These are phyloP conservation scores for Candida nonsorbophila DNA, from an alignment of 805 yeast genomes.

Conservation along the genomic window DNA sequence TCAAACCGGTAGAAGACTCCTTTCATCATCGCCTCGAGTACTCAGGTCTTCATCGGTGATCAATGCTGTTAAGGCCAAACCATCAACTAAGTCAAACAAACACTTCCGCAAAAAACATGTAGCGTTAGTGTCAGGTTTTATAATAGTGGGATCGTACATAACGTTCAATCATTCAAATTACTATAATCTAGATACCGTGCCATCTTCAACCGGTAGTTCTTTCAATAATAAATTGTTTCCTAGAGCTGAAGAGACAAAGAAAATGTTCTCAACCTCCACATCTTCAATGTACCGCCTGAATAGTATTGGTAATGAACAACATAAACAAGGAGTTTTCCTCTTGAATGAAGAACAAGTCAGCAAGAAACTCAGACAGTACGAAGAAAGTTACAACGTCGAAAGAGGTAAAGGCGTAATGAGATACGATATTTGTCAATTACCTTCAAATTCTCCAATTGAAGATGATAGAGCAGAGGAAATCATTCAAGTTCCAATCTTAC, in stretches of 20 bases:
- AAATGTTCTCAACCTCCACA: constrained; percentile 34
- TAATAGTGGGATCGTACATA: constrained; percentile 39
- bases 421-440: constrained; percentile 84
- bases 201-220: constrained; percentile 5
- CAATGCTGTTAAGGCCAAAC: constrained; percentile 1
- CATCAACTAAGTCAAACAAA: constrained; percentile 6
- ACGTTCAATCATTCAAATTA: constrained; percentile 35
- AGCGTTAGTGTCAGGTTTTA: constrained; percentile 36
- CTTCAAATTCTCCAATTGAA: constrained; percentile 91
- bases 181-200: constrained; percentile 33
- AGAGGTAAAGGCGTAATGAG: constrained; percentile 84
- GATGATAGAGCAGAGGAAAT: constrained; percentile 87
- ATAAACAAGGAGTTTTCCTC: constrained; percentile 52
- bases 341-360: constrained; percentile 70
- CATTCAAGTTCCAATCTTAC: constrained; percentile 63
- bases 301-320: constrained; percentile 38
- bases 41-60: constrained; percentile 8
- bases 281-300: constrained; percentile 38
- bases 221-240: constrained; percentile 13
- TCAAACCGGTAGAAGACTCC: constrained; percentile 8
- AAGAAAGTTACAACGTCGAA: constrained; percentile 75
- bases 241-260: constrained; percentile 7
- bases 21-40: constrained; percentile 10
- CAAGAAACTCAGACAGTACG: constrained; percentile 59
- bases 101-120: constrained; percentile 25